phyloP scores from a whole-genome alignment of 1,139 yeast genomes.

The Protomyces inundatus region DNA sequence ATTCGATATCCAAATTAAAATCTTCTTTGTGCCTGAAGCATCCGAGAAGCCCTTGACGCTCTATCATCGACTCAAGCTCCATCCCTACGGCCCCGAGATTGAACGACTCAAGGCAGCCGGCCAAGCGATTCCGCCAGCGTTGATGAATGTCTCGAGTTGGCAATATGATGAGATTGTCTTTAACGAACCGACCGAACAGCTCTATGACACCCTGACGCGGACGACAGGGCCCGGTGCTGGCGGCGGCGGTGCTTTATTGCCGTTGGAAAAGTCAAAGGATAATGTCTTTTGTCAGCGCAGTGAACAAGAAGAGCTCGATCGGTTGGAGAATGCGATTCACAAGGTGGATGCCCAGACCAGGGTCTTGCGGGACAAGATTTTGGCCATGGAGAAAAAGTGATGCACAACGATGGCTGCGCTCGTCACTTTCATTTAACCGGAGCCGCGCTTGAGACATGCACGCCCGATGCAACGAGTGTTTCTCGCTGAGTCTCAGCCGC shows the following conservation, averaged over 20 bases:
- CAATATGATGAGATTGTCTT: conserved; percentile 88
- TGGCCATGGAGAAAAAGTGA: conserved; percentile 24
- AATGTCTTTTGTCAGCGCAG: conserved; percentile 49
- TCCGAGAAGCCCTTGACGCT: conserved; percentile 82
- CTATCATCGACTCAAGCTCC: conserved; percentile 84
- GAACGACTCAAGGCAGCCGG: conserved; percentile 33
- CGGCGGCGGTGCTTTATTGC: conserved; percentile 43
- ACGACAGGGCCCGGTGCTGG: conserved; percentile 2
- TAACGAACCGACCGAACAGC: conserved; percentile 88
- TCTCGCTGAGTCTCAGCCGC: too few relatives aligned
- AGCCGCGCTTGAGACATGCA: too few relatives aligned
- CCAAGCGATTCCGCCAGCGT: background rate
- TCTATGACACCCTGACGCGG: conserved; percentile 74
- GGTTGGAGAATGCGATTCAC: conserved; percentile 61
- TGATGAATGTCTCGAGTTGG: conserved; percentile 54
- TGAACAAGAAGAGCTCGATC: conserved; percentile 73
- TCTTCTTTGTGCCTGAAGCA: conserved; percentile 78
- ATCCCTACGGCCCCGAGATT: conserved; percentile 64
- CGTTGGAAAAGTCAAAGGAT: conserved; percentile 54
- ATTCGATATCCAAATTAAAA: conserved; percentile 82
- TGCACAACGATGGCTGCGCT: background rate
- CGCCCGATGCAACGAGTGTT: too few relatives aligned
- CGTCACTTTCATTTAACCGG: too few relatives aligned
- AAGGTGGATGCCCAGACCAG: conserved; percentile 42
- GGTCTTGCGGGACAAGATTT: conserved; percentile 9